phyloP scores from a whole-genome alignment of 2,329 filamentous ascomycete species.

The Nemania diffusa region DNA sequence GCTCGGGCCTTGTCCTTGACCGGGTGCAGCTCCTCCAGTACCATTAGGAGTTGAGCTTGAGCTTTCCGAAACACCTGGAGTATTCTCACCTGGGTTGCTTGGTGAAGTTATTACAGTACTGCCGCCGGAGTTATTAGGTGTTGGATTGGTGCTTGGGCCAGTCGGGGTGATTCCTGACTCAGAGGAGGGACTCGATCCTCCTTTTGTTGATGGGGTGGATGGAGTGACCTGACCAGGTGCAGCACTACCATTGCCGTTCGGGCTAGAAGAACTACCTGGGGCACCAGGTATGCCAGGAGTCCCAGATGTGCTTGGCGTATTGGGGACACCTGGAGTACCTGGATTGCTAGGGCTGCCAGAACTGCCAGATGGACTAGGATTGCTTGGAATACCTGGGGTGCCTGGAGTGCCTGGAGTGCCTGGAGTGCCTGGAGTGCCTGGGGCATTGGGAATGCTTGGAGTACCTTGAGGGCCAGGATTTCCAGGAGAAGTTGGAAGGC shows the following conservation, averaged over 20 bases:
- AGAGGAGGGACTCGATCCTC: background rate
- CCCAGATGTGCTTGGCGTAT: background rate
- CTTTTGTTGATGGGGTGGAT: constrained; percentile 11
- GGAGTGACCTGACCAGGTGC: constrained; percentile 23
- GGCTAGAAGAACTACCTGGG: constrained; percentile 18
- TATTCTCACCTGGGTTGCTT: constrained; percentile 17
- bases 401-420: background rate
- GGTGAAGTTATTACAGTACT: constrained; percentile 3
- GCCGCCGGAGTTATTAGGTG: constrained; percentile 13
- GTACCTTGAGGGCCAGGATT: constrained; percentile 4
- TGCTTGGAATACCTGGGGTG: background rate
- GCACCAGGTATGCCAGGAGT: background rate
- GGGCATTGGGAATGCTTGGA: constrained; percentile 10
- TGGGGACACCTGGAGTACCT: background rate
- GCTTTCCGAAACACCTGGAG: constrained; percentile 4
- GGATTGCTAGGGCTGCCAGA: background rate
- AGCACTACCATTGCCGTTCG: constrained; percentile 25
- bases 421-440: background rate
- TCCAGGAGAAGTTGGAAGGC: constrained; percentile 5
- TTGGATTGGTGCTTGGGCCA: constrained; percentile 7
- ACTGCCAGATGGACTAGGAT: background rate
- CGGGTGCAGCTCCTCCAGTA: constrained; percentile 32
- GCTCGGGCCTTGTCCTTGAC: constrained; percentile 24
- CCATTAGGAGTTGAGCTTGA: constrained; percentile 32
- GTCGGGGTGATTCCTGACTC: constrained; percentile 11